A percentile compares a stretch with the other conserved stretches of the same genome.
These are phyloP conservation scores for Aspergillus bertholletiae DNA, from an alignment of 495 filamentous ascomycete genomes.

Conservation along the genomic window DNA sequence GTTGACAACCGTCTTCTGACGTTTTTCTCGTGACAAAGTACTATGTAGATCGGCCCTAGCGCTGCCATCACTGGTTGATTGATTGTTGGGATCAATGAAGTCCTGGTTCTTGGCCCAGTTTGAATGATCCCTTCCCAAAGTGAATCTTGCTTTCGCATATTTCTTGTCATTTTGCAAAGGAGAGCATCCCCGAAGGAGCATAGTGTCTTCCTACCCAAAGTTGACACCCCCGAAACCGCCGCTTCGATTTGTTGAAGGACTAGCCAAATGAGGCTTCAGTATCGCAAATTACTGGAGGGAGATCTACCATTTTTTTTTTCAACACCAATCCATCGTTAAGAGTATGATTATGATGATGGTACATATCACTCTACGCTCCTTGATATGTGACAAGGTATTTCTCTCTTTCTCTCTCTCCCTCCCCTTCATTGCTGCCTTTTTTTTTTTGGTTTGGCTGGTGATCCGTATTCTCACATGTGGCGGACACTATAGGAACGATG, in stretches of 20 bases:
- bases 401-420: constrained; percentile 1
- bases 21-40: constrained; percentile 24
- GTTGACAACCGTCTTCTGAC: constrained; percentile 10
- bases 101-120: background rate
- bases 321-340: background rate
- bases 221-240: constrained; percentile 8
- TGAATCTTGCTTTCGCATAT: background rate
- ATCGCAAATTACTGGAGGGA: constrained; percentile 3
- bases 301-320: constrained; percentile 5
- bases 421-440: background rate
- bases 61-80: constrained; percentile 10
- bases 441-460: background rate
- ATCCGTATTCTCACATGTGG: background rate
- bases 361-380: background rate
- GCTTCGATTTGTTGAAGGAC: constrained; percentile 10
- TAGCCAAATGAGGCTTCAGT: constrained; percentile 13
- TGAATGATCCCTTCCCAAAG: no score
- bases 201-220: background rate
- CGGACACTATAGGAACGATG: background rate
- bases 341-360: background rate
- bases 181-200: background rate
- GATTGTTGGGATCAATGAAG: background rate
- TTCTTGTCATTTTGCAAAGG: background rate
- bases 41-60: constrained; percentile 16
- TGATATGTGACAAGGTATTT: no score